Evolutionary conservation across 2,329 filamentous ascomycete species (phyloP).

Genomic region (Verticillium klebahnii): DNA sequence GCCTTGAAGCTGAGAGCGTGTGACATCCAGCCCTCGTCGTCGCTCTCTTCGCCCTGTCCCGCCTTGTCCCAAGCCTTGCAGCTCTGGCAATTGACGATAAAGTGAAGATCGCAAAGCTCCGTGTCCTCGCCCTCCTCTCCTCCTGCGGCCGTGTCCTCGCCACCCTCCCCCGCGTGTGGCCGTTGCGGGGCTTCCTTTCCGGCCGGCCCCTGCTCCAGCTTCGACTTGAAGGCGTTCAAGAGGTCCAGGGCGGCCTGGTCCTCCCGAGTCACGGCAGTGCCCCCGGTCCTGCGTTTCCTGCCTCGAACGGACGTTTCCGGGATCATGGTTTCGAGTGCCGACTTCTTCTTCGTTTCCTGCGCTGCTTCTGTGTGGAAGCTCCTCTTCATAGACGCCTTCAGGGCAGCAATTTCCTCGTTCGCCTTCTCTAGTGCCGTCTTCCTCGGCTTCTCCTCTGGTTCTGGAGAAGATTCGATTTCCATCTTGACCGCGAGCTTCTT

Average conservation of each 20-base stretch:
- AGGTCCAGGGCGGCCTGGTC: conserved; percentile 65
- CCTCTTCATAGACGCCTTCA: conserved; percentile 78
- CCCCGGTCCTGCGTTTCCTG: conserved; percentile 54
- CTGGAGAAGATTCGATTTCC: conserved; percentile 23
- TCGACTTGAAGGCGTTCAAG: conserved; percentile 74
- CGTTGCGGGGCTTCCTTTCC: conserved; percentile 26
- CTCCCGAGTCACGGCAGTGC: conserved; percentile 26
- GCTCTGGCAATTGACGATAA: conserved; percentile 91
- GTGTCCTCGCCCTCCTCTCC: conserved; percentile 60
- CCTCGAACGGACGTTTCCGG: conserved; percentile 66
- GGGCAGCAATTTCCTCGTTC: conserved; percentile 74
- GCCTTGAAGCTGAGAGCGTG: conserved; percentile 83
- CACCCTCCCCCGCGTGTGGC: conserved; percentile 18
- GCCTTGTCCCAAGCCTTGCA: conserved; percentile 79
- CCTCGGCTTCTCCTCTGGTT: conserved; percentile 24
- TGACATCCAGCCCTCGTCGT: conserved; percentile 75
- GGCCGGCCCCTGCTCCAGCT: conserved; percentile 55
- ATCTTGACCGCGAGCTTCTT: conserved; percentile 12
- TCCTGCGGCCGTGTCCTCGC: conserved; percentile 14
- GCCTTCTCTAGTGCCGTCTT: conserved; percentile 61
- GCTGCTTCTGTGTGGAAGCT: conserved; percentile 40
- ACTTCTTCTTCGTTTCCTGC: conserved; percentile 58
- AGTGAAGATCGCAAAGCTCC: conserved; percentile 85
- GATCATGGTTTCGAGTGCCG: conserved; percentile 68
- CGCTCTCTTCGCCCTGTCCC: conserved; percentile 51